Base-by-base conservation (phyloP, 768 basidiomycete genomes). In the Tulasnella sp. region DNA sequence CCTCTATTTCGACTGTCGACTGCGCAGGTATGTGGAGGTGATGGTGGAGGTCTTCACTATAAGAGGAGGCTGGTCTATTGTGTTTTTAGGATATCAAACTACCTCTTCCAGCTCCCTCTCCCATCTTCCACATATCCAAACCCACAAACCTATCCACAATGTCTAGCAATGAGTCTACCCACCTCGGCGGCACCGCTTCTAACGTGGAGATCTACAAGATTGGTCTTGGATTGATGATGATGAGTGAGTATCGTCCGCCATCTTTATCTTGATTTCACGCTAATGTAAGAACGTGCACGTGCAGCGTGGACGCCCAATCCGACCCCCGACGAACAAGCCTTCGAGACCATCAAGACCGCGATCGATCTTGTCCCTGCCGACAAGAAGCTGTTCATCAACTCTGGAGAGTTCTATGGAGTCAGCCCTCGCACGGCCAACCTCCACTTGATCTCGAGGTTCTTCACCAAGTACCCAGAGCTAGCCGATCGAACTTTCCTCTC, bases 341-440 rank as follows among this genome's bases (percentile, higher is more conserved):
- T 86, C 63, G 78, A 76, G 21, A 72, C 80, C 1, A 84, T 86
- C 71, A 81, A 79, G 67, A 75, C 76, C 13, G 76, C 76, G 3
- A 65, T 80, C 58, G 73, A 77, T 43, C 68, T 73, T 0, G 65
- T 77, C 29, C 75, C 76, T 0, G 63, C 70, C 0, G 77, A 75
- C 15, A 69, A 68, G 30, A 79, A 79, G 67, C 74, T 78, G 66
- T 63, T 80, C 52, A 60, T 83, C 63, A 81, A 81, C 64, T n/a
- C 61, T 74, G 82, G 75, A 27, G 67, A 68, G 29, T 76, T 76
- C 64, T 76, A 76, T 61, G 73, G 72, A 4, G 1, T 11, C 27
- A 56, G 65, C n/a, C 59, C 61, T 7, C 45, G 66, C 38, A 63
- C 63, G 2, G 69, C 67, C 42, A 75, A 75, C 51, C 65, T 75